Percentiles rank a stretch among this genome's conserved stretches.
Evolutionary conservation across 139 green algal genomes (phyloP).

Genomic region (Tetraselmis striata): DNA sequence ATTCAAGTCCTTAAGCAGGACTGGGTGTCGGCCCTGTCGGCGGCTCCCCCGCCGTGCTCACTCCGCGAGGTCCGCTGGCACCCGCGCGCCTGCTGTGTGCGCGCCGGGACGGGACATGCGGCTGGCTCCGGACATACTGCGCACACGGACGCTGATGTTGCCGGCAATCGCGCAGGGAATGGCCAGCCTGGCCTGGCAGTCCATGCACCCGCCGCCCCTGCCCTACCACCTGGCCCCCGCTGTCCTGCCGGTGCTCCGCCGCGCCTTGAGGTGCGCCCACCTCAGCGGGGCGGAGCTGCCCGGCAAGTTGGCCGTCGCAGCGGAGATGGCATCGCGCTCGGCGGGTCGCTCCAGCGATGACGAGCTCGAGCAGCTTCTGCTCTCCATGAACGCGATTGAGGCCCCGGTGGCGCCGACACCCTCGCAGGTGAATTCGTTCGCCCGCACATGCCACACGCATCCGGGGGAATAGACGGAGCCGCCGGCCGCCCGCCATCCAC

Average conservation of each 20-base stretch:
- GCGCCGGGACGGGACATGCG: background rate
- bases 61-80: slow-evolving; percentile 15
- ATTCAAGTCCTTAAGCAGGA: slow-evolving; percentile 16
- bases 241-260: slow-evolving; percentile 17
- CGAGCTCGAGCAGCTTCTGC: background rate
- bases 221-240: slow-evolving; percentile 20
- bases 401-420: background rate
- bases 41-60: slow-evolving; percentile 42
- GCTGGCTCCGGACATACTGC: too few species aligned
- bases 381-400: background rate
- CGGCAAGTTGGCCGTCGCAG: background rate
- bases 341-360: background rate
- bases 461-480: too few species aligned
- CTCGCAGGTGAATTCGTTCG: background rate
- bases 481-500: too few species aligned
- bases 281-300: background rate
- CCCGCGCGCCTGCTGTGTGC: background rate
- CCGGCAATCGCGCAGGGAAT: slow-evolving; percentile 8
- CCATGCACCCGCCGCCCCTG: slow-evolving; percentile 13
- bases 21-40: slow-evolving; percentile 46
- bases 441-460: background rate
- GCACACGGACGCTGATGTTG: background rate
- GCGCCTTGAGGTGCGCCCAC: background rate
- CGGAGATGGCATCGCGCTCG: background rate
- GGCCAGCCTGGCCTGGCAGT: slow-evolving; percentile 15